Evolutionary conservation across 345 rosid species (phyloP).

Genomic region (Heritiera littoralis): DNA sequence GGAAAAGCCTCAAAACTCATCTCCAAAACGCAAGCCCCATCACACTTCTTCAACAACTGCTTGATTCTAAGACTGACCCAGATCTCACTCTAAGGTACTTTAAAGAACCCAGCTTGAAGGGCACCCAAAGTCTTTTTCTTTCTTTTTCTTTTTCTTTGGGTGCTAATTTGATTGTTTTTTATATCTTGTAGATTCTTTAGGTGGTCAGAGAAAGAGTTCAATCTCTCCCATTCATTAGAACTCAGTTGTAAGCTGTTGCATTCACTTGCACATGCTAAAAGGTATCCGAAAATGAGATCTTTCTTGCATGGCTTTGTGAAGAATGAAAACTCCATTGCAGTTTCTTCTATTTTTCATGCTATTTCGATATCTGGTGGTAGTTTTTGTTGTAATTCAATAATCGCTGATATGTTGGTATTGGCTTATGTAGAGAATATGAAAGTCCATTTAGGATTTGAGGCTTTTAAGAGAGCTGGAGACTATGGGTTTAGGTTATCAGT

Average conservation of each 20-base stretch:
- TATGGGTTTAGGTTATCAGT: conserved; percentile 67
- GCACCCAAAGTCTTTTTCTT: neutral
- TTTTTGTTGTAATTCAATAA: conserved; percentile 51
- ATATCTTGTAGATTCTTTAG: conserved; percentile 37
- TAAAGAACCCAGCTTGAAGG: neutral
- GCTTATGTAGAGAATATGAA: conserved; percentile 56
- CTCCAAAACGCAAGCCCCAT: conserved; percentile 38
- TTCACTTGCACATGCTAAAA: conserved; percentile 49
- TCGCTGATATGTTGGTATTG: conserved; percentile 66
- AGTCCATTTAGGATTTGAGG: conserved; percentile 52
- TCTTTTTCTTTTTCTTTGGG: neutral
- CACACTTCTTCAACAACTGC: conserved; percentile 43
- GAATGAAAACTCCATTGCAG: conserved; percentile 33
- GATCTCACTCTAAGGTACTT: conserved; percentile 44
- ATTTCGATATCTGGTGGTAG: conserved; percentile 53
- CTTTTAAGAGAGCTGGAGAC: conserved; percentile 75
- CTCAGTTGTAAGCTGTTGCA: conserved; percentile 48
- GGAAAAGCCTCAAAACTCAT: conserved; percentile 51
- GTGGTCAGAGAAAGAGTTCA: conserved; percentile 55
- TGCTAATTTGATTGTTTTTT: neutral
- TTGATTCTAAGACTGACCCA: conserved; percentile 56
- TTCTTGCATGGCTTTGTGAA: conserved; percentile 62
- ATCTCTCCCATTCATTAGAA: conserved; percentile 42
- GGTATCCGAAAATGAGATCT: conserved; percentile 61
- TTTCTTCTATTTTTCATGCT: conserved; percentile 61